Percentiles rank a stretch among this genome's conserved stretches.
phyloP scores from a whole-genome alignment of 2,329 filamentous ascomycete species.

The Paecilomyces formosus region DNA sequence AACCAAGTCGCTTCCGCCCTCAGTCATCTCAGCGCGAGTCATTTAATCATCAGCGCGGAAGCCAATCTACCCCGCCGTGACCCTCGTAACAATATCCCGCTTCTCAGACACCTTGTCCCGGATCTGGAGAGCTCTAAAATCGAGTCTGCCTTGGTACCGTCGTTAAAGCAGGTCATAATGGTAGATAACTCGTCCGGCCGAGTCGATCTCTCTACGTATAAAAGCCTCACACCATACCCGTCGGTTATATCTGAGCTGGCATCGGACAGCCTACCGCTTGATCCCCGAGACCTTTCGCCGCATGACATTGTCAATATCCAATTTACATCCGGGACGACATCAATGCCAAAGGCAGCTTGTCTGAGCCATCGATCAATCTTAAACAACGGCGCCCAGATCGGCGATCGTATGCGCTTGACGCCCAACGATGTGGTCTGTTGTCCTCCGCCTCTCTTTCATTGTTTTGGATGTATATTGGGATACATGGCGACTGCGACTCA shows the following conservation, averaged over 20 bases:
- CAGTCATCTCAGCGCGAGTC: slow-evolving; percentile 61
- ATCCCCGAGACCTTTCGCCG: slow-evolving; percentile 43
- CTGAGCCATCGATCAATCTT: slow-evolving; percentile 78
- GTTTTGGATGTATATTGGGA: slow-evolving; percentile 87
- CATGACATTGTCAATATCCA: slow-evolving; percentile 86
- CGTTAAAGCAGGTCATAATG: slow-evolving; percentile 62
- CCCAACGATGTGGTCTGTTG: slow-evolving; percentile 62
- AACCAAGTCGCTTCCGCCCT: slow-evolving; percentile 72
- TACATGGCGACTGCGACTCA: slow-evolving; percentile 91
- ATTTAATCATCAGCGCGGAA: slow-evolving; percentile 79
- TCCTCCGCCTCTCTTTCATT: slow-evolving; percentile 55
- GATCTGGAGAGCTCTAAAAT: slow-evolving; percentile 39
- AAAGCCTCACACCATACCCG: slow-evolving; percentile 41
- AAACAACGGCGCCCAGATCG: slow-evolving; percentile 86
- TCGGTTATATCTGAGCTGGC: slow-evolving; percentile 38
- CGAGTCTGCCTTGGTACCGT: slow-evolving; percentile 56
- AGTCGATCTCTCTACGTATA: slow-evolving; percentile 38
- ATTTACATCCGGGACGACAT: slow-evolving; percentile 94
- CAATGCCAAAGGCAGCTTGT: slow-evolving; percentile 83
- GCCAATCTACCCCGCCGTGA: slow-evolving; percentile 67
- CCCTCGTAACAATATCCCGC: slow-evolving; percentile 52
- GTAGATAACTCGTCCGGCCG: slow-evolving; percentile 66
- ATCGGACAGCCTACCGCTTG: slow-evolving; percentile 34
- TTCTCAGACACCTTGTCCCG: slow-evolving; percentile 49
- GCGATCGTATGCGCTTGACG: slow-evolving; percentile 72